Percentiles rank a stretch among this genome's conserved stretches.
Evolutionary conservation across 73 alveolate species (phyloP).

Genomic region (Paramecium octaurelia): DNA sequence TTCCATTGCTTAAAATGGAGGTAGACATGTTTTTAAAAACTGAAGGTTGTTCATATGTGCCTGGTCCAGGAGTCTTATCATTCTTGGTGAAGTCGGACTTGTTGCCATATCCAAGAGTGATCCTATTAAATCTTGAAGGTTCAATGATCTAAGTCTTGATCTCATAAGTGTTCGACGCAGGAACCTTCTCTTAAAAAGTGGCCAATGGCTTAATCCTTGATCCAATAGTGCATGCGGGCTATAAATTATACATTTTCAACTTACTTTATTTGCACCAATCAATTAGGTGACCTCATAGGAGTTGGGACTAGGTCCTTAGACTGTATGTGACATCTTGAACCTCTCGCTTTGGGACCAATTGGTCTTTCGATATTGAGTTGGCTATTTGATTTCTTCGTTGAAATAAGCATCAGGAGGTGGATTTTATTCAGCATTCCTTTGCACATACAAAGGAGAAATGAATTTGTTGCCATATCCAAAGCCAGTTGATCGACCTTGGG

Average conservation of each 20-base stretch:
- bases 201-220: background rate
- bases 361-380: background rate
- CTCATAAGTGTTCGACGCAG: constrained; percentile 23
- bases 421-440: constrained; percentile 45
- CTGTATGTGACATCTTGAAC: background rate
- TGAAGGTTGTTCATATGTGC: constrained; percentile 21
- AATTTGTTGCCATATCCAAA: constrained; percentile 41
- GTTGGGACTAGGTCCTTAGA: background rate
- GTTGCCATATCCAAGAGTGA: background rate
- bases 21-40: background rate
- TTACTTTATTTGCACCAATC: constrained; percentile 17
- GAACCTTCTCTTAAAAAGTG: constrained; percentile 22
- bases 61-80: constrained; percentile 41
- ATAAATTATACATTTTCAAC: background rate
- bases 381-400: background rate
- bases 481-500: background rate
- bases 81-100: background rate
- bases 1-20: background rate
- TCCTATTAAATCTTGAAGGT: constrained; percentile 28
- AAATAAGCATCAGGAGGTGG: constrained; percentile 42
- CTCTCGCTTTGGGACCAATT: background rate
- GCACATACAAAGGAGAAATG: background rate
- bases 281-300: background rate
- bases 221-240: constrained; percentile 31
- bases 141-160: background rate